These are phyloP conservation scores for Eimeria zaria DNA, from an alignment of 169 alveolate genomes.

Conservation along the genomic window DNA sequence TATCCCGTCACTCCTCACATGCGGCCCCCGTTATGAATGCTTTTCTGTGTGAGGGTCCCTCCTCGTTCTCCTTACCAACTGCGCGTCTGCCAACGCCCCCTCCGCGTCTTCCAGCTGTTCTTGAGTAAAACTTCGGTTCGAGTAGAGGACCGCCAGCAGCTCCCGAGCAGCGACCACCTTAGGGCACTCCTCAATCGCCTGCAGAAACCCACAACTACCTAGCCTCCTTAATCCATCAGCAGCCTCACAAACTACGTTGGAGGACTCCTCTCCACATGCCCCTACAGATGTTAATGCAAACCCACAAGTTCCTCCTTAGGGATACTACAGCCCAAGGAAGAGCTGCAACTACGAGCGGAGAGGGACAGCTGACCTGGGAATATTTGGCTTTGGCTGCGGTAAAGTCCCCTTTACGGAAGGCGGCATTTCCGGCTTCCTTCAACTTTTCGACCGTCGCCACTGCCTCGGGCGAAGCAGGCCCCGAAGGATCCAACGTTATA, in stretches of 20 bases:
- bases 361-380: slow-evolving; percentile 15
- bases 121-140: slow-evolving; percentile 45
- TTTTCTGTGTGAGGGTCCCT: background rate
- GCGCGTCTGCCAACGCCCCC: slow-evolving; percentile 36
- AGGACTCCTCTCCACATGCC: background rate
- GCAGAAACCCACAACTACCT: background rate
- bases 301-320: background rate
- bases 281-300: background rate
- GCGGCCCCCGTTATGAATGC: background rate
- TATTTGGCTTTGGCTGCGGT: slow-evolving; percentile 21
- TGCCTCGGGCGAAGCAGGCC: background rate
- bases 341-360: background rate
- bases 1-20: background rate
- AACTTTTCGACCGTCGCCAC: slow-evolving; percentile 11
- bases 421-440: slow-evolving; percentile 26
- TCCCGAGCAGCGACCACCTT: slow-evolving; percentile 50
- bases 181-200: slow-evolving; percentile 72
- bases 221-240: background rate
- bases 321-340: background rate
- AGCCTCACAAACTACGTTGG: background rate
- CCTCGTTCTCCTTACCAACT: background rate
- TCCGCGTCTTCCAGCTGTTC: slow-evolving; percentile 20
- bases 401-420: background rate
- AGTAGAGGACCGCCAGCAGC: slow-evolving; percentile 43
- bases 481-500: background rate